Percentiles rank a stretch among this genome's conserved stretches.
Conservation (phyloP, 2,329 filamentous ascomycete genomes). For the Penicillium griseofulvum region DNA sequence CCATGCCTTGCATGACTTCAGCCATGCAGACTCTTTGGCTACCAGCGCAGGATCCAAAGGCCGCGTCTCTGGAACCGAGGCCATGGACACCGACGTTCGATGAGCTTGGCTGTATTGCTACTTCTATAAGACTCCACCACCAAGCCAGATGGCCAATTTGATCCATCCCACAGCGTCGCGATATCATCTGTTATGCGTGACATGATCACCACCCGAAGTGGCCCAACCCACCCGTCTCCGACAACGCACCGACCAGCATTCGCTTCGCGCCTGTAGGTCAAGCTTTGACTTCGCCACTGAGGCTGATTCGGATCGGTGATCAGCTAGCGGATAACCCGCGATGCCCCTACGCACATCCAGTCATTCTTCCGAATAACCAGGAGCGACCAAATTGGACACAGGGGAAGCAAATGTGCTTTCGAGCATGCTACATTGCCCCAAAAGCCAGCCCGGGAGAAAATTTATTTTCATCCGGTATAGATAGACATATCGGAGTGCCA, state of each 20-base stretch:
- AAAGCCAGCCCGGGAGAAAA: background rate
- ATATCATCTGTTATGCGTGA: no score
- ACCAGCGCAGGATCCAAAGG: slow-evolving; percentile 18
- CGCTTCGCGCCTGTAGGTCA: background rate
- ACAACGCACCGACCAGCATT: background rate
- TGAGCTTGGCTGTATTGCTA: background rate
- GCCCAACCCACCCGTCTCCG: background rate
- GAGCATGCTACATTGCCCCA: background rate
- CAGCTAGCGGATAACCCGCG: background rate
- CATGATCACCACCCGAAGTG: background rate
- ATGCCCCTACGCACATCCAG: background rate
- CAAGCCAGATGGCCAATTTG: background rate
- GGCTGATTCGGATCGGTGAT: background rate
- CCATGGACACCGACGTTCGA: slow-evolving; percentile 5
- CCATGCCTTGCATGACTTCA: slow-evolving; percentile 16
- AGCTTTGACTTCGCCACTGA: background rate
- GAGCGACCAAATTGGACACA: background rate
- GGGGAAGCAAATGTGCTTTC: background rate
- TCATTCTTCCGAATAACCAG: background rate
- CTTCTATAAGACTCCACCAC: background rate
- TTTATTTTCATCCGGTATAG: background rate
- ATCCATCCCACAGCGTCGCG: background rate
- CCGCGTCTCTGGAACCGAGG: slow-evolving; percentile 13
- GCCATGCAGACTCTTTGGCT: slow-evolving; percentile 10
- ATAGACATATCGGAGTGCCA: background rate